Evolutionary conservation across 192 early-diverging fungal genomes (phyloP), one percentile per base, ranked within the genome.

Genomic region (Coemansia sp.): DNA sequence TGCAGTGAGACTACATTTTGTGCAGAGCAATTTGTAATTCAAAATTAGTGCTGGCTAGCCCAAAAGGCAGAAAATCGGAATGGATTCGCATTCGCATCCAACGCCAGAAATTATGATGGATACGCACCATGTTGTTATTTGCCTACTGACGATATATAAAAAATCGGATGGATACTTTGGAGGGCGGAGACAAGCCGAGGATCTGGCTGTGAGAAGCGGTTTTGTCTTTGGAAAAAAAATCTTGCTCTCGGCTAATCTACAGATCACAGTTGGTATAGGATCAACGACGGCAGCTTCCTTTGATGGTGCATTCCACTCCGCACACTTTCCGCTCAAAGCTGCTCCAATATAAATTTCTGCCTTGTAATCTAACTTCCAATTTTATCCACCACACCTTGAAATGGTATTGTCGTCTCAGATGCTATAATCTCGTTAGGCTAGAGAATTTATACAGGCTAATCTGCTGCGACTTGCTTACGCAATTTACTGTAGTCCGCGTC

Each of bases 1-100:
- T 98, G 76, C 94, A 86, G 86, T 95, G 92, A 83, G 91, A 91
- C 90, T 86, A 82, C 40, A 64, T 24, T 60, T 42, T 60, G 1
- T 4, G 20, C 16, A 36, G 31, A 4, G 31, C 4, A 48, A 59
- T 60, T 31, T 37, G 18, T 39, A 33, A 18, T 40, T n/a, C 38
- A 50, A 70, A 60, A 39, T 9, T 11, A 21, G 37, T 13, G 26
- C 37, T 21, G 9, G 18, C 5, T 2, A 5, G 8, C 2, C 20
- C 3, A 9, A 9, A 21, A 46, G 7, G 9, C 18, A 9, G n/a
- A 20, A 55, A 31, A 31, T 55, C 4, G 28, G 9, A n/a, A 31
- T 24, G 55, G 24, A 57, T 57, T 16, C 28, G 33, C 55, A 59
- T 37, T 20, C 46, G 63, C 63, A 65, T 65, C 63, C 63, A 65